Evolutionary conservation across 1,284 basidiomycete genomes (phyloP), one percentile per base, ranked within the genome.

Genomic region (Cryptococcus floricola): DNA sequence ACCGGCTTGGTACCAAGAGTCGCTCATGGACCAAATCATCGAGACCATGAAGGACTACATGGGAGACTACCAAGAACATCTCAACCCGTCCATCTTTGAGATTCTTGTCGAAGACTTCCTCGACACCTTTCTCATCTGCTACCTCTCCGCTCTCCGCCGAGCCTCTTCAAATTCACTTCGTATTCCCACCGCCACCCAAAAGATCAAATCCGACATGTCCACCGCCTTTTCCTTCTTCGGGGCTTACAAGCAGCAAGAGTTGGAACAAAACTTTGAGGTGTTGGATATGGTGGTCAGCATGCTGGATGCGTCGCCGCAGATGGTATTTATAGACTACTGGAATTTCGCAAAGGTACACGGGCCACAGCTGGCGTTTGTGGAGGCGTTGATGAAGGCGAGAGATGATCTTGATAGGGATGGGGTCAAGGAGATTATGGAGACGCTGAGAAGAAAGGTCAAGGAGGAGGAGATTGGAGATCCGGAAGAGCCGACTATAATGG

Each of bases 31-130:
- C 39, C 92, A 91, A 4, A 89, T 98, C 57, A 82, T 96, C 61
- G 91, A 94, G 78, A 98, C 96, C 46, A 90, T 98, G 81, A 85
- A 88, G 52, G 96, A 99, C 73, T 98, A 98, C 78, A 89, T 92
- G 82, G 77, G 82, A 23, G 95, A 98, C 77, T 97, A 92, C 73
- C 88, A 93, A 72, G 82, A 84, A 48, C 95, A 88, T 68, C 86
- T 99, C 54, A 96, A 96, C 73, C 83, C 89, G 5, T 87, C 91
- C 6, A 82, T 99, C 51, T 87, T 97, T 65, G 94, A 98, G 60
- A 83, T 97, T 37, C 82, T 98, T 39, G 81, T 95, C 25, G 94
- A 98, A 75, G 93, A 98, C 73, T 84, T 98, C 50, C 81, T 98
- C 53, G 92, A 98, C 69, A 81, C 87, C 5, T 94, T 97, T 81